A percentile compares a stretch with the other conserved stretches of the same genome.
Evolutionary conservation across 1,284 basidiomycete genomes (phyloP).

Genomic region (Sparassis latifolia): DNA sequence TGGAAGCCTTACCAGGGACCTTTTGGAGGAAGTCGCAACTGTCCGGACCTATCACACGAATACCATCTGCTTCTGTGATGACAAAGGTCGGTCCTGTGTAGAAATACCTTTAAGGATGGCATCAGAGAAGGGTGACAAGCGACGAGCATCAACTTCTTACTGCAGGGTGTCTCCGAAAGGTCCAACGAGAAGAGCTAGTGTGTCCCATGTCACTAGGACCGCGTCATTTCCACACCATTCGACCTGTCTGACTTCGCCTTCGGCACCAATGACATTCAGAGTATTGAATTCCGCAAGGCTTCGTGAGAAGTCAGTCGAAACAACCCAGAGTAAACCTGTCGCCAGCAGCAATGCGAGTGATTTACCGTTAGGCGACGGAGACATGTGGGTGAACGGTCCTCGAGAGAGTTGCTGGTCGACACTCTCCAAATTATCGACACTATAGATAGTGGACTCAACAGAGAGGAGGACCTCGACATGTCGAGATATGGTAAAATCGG

Average conservation of each 20-base stretch:
- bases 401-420: constrained; percentile 85
- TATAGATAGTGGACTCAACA: constrained; percentile 70
- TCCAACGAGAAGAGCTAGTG: constrained; percentile 81
- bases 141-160: constrained; percentile 38
- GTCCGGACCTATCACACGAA: constrained; percentile 76
- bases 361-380: constrained; percentile 90
- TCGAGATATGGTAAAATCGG: constrained; percentile 79
- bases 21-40: constrained; percentile 90
- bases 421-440: constrained; percentile 81
- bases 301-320: constrained; percentile 88
- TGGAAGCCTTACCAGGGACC: constrained; percentile 64
- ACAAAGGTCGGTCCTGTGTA: constrained; percentile 76
- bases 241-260: constrained; percentile 59
- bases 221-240: constrained; percentile 98
- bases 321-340: constrained; percentile 79
- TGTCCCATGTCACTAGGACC: constrained; percentile 81
- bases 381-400: constrained; percentile 85
- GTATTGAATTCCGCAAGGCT: constrained; percentile 86
- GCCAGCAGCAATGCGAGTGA: constrained; percentile 82
- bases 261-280: constrained; percentile 37
- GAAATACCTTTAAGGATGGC: constrained; percentile 52
- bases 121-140: background rate
- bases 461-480: constrained; percentile 85
- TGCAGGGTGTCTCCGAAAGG: constrained; percentile 85
- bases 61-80: constrained; percentile 83